Percentiles rank a stretch among this genome's conserved stretches.
These are phyloP conservation scores for Daldinia childiae DNA, from an alignment of 495 filamentous ascomycete genomes.

Conservation along the genomic window DNA sequence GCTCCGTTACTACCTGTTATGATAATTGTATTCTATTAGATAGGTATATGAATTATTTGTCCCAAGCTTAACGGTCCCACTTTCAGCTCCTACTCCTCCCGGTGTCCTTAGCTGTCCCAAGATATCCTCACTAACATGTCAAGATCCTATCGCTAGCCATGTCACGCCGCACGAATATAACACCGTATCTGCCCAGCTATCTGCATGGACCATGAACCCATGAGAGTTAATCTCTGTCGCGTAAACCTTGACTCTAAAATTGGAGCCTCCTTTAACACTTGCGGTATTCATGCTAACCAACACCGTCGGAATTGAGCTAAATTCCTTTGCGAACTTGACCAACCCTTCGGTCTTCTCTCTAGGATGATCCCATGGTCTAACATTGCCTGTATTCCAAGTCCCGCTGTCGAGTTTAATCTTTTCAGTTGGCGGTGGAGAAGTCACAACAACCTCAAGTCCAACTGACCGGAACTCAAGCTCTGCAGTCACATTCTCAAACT, in stretches of 20 bases:
- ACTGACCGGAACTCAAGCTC: not conserved
- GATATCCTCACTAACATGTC: not conserved
- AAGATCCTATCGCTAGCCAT: not conserved
- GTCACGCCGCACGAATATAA: not conserved
- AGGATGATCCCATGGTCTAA: not conserved
- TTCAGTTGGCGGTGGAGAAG: not conserved
- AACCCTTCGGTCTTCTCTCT: not conserved
- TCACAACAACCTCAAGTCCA: not conserved
- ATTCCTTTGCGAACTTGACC: not conserved
- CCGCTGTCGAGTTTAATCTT: not conserved
- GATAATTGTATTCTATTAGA: not conserved
- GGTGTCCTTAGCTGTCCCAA: not conserved
- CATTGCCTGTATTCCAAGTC: not conserved
- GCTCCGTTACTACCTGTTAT: no score
- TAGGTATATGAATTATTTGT: not conserved
- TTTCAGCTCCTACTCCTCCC: not conserved
- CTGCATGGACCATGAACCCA: not conserved
- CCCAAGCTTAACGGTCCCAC: not conserved
- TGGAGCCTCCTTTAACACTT: not conserved
- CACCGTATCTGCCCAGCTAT: not conserved
- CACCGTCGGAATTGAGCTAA: not conserved
- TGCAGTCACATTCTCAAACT: not conserved
- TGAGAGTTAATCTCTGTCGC: not conserved
- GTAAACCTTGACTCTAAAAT: not conserved
- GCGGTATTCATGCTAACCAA: constrained; percentile 2